Base-by-base conservation (phyloP, 2,329 filamentous ascomycete species). In the Penicillium sp. region DNA sequence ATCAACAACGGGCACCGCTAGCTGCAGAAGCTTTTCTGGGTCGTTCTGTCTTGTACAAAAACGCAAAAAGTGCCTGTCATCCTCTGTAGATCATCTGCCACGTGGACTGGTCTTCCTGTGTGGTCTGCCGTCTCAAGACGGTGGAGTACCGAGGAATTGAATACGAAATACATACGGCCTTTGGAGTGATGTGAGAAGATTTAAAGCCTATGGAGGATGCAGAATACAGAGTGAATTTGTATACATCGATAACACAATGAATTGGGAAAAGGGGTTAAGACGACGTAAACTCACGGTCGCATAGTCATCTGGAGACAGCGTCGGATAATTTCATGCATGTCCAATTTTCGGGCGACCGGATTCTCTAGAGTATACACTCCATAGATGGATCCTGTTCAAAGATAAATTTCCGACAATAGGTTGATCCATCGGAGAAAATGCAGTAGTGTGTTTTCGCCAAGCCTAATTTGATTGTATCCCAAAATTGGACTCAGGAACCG, bases 71-170 rank as follows among this genome's bases (percentile, higher is more conserved):
- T 10, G 14, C 9, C 42, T 45, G 45, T 37, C 45, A 48, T 5
- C 34, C 45, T 18, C 24, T 43, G 58, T 50, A 50, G 58, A 60
- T 60, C 58, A 52, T 58, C 51, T 49, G 33, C 55, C 55, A 58
- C 55, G 55, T 58, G 55, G 55, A 46, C 26, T 48, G 24, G 45
- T 45, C 24, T 54, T 40, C 19, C 24, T 24, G 47, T 44, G 45
- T 51, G 48, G 48, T 28, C 44, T 56, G 42, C 51, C 55, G 54
- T 56, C 42, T 54, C n/a, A 37, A 18, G 26, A 39, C 24, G 26
- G 44, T 54, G 54, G 54, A 54, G 54, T 43, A 34, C 11, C 36
- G 16, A 23, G 14, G 21, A 5, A 21, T 7, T 14, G 21, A n/a
- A n/a, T n/a, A n/a, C n/a, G n/a, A n/a, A n/a, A 37, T 16, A 16